phyloP scores from a whole-genome alignment of 1,139 yeast genomes.

The Magnusiomyces suaveolens region DNA sequence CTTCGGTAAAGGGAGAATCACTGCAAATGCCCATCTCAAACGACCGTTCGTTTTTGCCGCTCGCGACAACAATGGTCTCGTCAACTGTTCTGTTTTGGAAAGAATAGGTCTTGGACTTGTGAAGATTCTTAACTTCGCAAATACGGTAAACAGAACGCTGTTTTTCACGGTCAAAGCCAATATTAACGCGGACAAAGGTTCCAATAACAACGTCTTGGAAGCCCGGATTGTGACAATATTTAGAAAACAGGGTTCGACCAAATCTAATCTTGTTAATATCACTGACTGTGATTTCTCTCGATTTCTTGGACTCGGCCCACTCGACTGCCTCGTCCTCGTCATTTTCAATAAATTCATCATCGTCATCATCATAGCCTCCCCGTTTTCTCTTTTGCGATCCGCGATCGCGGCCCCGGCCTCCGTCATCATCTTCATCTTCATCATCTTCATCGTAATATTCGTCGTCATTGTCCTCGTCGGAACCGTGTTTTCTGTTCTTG shows the following conservation, averaged over 20 bases:
- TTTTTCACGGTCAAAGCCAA: conserved; percentile 58
- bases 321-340: conserved; percentile 36
- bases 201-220: conserved; percentile 62
- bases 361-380: conserved; percentile 25
- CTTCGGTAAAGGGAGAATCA: conserved; percentile 58
- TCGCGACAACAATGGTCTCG: conserved; percentile 42
- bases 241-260: conserved; percentile 66
- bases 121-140: conserved; percentile 66
- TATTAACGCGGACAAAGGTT: conserved; percentile 71
- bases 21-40: conserved; percentile 71
- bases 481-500: conserved; percentile 16
- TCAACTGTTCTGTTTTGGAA: conserved; percentile 37
- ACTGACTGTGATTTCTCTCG: conserved; percentile 36
- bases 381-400: conserved; percentile 23
- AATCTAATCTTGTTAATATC: conserved; percentile 65
- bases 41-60: conserved; percentile 60
- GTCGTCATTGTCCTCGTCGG: conserved; percentile 22
- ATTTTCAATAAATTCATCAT: conserved; percentile 11
- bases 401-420: conserved; percentile 11
- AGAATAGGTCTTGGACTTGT: conserved; percentile 50
- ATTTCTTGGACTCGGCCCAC: conserved; percentile 41
- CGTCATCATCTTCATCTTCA: conserved; percentile 3
- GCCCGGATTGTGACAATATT: conserved; percentile 72
- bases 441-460: conserved; percentile 1
- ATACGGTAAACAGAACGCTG: conserved; percentile 67